Base-by-base conservation (phyloP, 495 filamentous ascomycete species). In the Penicillium egyptiacum region DNA sequence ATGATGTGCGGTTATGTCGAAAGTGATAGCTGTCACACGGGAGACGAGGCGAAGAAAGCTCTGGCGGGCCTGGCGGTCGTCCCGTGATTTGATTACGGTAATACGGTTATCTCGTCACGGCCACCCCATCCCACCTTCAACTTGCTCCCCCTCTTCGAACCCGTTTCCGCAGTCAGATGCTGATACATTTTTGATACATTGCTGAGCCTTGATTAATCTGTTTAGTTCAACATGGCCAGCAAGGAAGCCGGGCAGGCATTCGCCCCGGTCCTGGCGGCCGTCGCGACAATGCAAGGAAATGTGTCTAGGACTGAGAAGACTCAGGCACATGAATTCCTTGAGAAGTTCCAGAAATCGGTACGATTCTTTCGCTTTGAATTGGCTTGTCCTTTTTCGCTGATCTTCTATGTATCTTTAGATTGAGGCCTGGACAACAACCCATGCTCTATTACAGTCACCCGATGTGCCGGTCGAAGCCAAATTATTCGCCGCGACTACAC, bases 271-370 rank as follows among this genome's bases (percentile, higher is more conserved):
- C 81, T 97, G 62, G 83, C 84, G 62, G 95, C 95, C 56, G 83
- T 97, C 76, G 79, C 85, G 68, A 95, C 91, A 56, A 95, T 99
- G 90, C 88, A 86, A 70, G 80, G 90, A 72, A 90, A 88, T 76
- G 87, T 86, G 59, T 83, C 92, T 65, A 81, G 86, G 66, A 76
- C 85, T 33, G 87, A 93, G 72, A 99, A 98, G 76, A 84, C 87
- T 70, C 85, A 88, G 66, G 94, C 94, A 37, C 88, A 94, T 70
- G 85, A 92, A 63, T 98, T 86, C 72, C 82, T 99, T 50, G 90
- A 94, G 75, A 86, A 86, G 56, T 99, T 97, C 79, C 94, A 99
- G 84, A 99, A 98, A 83, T 96, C 94, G 66, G 93, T 96, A 74
- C 57, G 91, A 84, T 30, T 53, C 28, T 25, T 50, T 48, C 6